Conservation (phyloP, 129 eudicot genomes). For the Escallonia herrerae region DNA sequence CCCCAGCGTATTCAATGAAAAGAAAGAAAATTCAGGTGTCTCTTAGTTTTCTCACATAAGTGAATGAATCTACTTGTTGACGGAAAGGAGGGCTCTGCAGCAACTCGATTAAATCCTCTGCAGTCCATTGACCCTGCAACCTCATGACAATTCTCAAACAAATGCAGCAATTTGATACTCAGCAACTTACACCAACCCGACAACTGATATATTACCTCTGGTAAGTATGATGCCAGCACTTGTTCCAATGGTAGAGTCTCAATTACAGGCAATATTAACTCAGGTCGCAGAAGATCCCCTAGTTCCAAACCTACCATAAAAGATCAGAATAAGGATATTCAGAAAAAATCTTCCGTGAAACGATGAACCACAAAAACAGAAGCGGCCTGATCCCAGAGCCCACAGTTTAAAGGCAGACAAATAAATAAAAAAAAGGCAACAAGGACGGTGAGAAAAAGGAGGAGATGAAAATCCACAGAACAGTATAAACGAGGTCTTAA, state of each 20-base stretch:
- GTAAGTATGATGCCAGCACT: conserved; percentile 65
- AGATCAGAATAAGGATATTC: neutral
- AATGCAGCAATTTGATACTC: conserved; percentile 3
- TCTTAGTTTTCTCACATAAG: conserved; percentile 7
- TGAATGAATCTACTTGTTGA: too few relatives aligned
- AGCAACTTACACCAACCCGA: neutral
- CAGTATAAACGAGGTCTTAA: too few relatives aligned
- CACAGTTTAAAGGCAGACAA: too few relatives aligned
- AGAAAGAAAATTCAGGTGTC: too few relatives aligned
- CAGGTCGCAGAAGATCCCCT: conserved; percentile 91
- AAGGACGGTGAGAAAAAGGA: too few relatives aligned
- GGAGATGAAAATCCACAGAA: too few relatives aligned
- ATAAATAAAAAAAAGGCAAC: too few relatives aligned
- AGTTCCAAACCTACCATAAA: conserved; percentile 61
- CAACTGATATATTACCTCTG: conserved; percentile 54
- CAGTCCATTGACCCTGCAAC: conserved; percentile 35
- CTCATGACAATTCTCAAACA: conserved; percentile 8
- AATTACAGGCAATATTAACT: conserved; percentile 65
- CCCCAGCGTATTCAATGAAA: neutral
- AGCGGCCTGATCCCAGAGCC: too few relatives aligned
- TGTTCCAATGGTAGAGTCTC: conserved; percentile 57
- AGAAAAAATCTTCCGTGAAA: neutral
- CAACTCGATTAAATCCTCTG: too few relatives aligned
- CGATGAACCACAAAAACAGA: too few relatives aligned
- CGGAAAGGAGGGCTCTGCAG: too few relatives aligned